Evolutionary conservation across 208 protist species (phyloP).

Genomic region (Trypanosoma rangeli): DNA sequence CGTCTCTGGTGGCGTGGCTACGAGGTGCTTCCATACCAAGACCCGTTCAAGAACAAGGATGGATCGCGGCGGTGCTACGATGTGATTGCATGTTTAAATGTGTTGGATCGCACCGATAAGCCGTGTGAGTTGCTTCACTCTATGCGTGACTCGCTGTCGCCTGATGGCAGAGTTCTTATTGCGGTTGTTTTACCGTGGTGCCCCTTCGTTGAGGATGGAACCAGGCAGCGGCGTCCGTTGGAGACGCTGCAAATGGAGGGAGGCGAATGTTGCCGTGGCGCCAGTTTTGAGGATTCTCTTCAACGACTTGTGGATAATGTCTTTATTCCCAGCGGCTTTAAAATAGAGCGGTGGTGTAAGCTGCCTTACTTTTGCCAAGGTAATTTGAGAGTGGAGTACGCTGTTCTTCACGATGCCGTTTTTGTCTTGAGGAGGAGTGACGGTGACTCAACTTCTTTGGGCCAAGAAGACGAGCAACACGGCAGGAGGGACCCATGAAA

Average conservation of each 20-base stretch:
- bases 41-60: slow-evolving; percentile 44
- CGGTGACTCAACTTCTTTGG: background rate
- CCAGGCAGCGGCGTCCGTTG: slow-evolving; percentile 44
- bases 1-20: slow-evolving; percentile 71
- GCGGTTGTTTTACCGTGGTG: slow-evolving; percentile 89
- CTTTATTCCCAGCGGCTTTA: slow-evolving; percentile 69
- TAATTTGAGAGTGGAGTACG: slow-evolving; percentile 70
- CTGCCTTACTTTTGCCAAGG: slow-evolving; percentile 86
- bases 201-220: slow-evolving; percentile 80
- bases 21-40: slow-evolving; percentile 52
- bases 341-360: slow-evolving; percentile 79
- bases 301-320: slow-evolving; percentile 74
- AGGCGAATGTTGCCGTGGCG: slow-evolving; percentile 73
- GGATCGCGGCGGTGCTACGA: slow-evolving; percentile 53
- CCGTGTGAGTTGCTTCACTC: slow-evolving; percentile 56
- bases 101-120: slow-evolving; percentile 79
- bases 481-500: background rate
- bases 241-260: slow-evolving; percentile 80
- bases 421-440: slow-evolving; percentile 52
- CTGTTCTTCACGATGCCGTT: slow-evolving; percentile 76
- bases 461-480: background rate
- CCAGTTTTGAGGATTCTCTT: slow-evolving; percentile 67
- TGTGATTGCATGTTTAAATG: slow-evolving; percentile 78
- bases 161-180: slow-evolving; percentile 56
- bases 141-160: slow-evolving; percentile 65